Conservation (phyloP, 1,139 yeast genomes). For the Suhomyces taliae region DNA sequence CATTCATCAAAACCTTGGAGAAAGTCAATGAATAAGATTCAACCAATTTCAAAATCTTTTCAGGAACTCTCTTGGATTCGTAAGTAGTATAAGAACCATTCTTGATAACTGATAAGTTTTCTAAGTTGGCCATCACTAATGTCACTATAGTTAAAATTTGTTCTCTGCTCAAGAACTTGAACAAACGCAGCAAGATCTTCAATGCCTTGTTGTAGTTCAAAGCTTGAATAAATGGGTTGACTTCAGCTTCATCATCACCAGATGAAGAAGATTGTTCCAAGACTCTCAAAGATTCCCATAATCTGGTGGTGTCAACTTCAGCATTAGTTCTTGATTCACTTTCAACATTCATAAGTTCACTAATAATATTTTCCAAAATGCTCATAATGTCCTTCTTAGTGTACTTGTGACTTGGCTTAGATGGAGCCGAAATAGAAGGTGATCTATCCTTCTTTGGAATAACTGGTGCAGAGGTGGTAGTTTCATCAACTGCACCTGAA, state of each 20-base stretch:
- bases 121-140: constrained; percentile 78
- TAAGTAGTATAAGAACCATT: constrained; percentile 77
- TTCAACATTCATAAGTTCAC: constrained; percentile 77
- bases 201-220: constrained; percentile 85
- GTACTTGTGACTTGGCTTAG: constrained; percentile 34
- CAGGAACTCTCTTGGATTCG: constrained; percentile 51
- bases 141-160: constrained; percentile 80
- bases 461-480: constrained; percentile 8
- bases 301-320: constrained; percentile 52
- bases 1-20: constrained; percentile 80
- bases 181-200: constrained; percentile 84
- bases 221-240: constrained; percentile 83
- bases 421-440: constrained; percentile 27
- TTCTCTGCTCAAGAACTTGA: constrained; percentile 76
- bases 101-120: constrained; percentile 74
- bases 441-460: constrained; percentile 22
- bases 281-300: constrained; percentile 82
- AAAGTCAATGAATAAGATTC: constrained; percentile 82
- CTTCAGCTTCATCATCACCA: constrained; percentile 44
- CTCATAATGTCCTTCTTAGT: constrained; percentile 49
- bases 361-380: constrained; percentile 74
- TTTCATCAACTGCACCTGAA: constrained; percentile 13
- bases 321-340: constrained; percentile 73
- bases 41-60: constrained; percentile 59
- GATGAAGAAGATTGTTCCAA: constrained; percentile 50